Evolutionary conservation across 257 asterid genomes (phyloP).

Genomic region (Fraxinus americana): DNA sequence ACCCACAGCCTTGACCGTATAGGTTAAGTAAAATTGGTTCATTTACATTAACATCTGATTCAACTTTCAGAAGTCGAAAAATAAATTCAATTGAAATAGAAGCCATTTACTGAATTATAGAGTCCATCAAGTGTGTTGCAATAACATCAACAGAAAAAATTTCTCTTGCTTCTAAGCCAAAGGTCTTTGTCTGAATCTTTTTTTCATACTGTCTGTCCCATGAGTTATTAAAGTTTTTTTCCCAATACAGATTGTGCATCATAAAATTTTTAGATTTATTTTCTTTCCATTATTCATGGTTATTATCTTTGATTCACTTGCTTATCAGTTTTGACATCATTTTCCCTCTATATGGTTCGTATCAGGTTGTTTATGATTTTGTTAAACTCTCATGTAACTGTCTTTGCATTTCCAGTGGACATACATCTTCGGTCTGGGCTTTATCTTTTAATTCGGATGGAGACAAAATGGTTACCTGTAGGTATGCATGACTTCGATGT

Average conservation of each 20-base stretch:
- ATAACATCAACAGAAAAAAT: background rate
- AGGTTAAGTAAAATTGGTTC: too few relatives aligned
- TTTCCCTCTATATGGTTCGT: background rate
- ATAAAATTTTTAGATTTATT: too few relatives aligned
- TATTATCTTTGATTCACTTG: background rate
- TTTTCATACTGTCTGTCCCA: background rate
- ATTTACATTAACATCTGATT: background rate
- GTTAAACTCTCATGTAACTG: slow-evolving; percentile 11
- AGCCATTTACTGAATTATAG: background rate
- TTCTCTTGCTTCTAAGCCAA: background rate
- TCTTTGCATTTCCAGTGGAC: slow-evolving; percentile 59
- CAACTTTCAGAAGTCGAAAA: background rate
- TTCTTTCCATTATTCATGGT: background rate
- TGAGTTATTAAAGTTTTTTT: too few relatives aligned
- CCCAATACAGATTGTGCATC: background rate
- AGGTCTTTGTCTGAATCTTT: background rate
- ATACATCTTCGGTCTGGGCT: slow-evolving; percentile 89
- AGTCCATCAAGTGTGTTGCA: background rate
- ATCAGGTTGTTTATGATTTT: slow-evolving; percentile 12
- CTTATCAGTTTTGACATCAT: background rate
- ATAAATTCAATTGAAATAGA: background rate
- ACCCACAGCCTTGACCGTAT: background rate
- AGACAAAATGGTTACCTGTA: slow-evolving; percentile 89
- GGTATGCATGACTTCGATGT: slow-evolving; percentile 47
- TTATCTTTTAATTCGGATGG: slow-evolving; percentile 69